Evolutionary conservation across 306 rosid genomes (phyloP).

Genomic region (Cucumis sativus): Cucumber_9930_V3 NC_026660.2:31003001-31003500

Average conservation of each 20-base stretch:
- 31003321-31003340: not conserved
- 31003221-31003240: too few relatives aligned
- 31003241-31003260: too few relatives aligned
- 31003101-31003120: not conserved
- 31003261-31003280: too few relatives aligned
- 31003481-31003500: not conserved
- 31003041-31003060: not conserved
- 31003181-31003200: not conserved
- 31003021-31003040: not conserved
- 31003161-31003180: not conserved
- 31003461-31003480: not conserved
- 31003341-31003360: not conserved
- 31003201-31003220: too few relatives aligned
- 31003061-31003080: not conserved
- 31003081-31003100: not conserved
- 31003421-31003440: not conserved
- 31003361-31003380: not conserved
- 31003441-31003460: not conserved
- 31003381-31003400: not conserved
- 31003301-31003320: not conserved
- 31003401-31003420: not conserved
- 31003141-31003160: not conserved
- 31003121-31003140: not conserved
- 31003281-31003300: not conserved
- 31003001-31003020: not conserved